Evolutionary conservation across 1,284 basidiomycete genomes (phyloP), one percentile per base, ranked within the genome.

Genomic region (Leccinum subfulvum): DNA sequence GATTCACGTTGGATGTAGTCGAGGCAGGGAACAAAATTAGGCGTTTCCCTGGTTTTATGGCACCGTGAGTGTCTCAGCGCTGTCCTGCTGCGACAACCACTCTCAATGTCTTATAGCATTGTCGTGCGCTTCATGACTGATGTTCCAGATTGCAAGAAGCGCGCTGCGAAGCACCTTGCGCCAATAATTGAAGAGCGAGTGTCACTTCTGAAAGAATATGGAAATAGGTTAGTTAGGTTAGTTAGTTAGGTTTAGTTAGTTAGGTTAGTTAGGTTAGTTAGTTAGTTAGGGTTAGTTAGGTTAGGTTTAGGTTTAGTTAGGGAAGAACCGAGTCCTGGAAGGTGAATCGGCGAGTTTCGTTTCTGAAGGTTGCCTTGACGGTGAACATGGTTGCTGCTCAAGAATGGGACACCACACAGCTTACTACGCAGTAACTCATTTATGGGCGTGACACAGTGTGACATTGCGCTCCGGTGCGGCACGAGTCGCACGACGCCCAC

Each of bases 361-460:
- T 76, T 63, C 77, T 76, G 67, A 83, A 84, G 26, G 82, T 84
- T 3, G 83, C 82, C 72, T 84, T 84, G 69, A 84, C 76, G 62
- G 79, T 79, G 74, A 84, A 84, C 83, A 84, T 84, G 74, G 70
- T 74, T 66, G 69, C 51, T 65, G 66, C 59, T 64, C 66, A 62
- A 67, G 66, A 58, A 61, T 60, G 66, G 65, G 64, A 30, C 23
- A 58, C 58, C 37, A 49, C 66, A 60, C 67, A 70, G 71, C 64
- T 59, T 60, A 65, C 64, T 60, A 65, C 64, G 61, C 65, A 44
- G 62, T 61, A 13, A 57, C 33, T 47, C 51, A 62, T 72, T 67
- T 71, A 68, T 57, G 39, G 14, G 60, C 16, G 73, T 75, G 72
- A 74, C 73, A 57, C 0, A 41, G 59, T 14, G 62, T 64, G 70